A percentile compares a stretch with the other conserved stretches of the same genome.
Evolutionary conservation across 352 stramenopile species (phyloP).

Genomic region (Peronospora farinosa): DNA sequence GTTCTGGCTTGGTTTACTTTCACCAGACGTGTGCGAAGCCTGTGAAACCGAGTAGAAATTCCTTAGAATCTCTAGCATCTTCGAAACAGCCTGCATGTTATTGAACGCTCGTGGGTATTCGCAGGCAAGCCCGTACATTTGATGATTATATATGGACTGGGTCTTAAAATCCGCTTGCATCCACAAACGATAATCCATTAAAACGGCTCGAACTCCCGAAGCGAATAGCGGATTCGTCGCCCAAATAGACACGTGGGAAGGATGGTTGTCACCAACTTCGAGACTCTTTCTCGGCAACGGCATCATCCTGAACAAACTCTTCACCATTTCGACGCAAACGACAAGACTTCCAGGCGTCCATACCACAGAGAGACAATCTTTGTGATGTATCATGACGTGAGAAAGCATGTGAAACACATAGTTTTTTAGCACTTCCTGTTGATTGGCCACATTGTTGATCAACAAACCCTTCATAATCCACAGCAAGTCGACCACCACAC

Average conservation of each 20-base stretch:
- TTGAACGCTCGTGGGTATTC: slow-evolving; percentile 64
- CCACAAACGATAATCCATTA: slow-evolving; percentile 73
- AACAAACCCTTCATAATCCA: slow-evolving; percentile 68
- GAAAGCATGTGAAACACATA: slow-evolving; percentile 65
- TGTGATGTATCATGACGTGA: slow-evolving; percentile 52
- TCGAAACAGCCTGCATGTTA: slow-evolving; percentile 50
- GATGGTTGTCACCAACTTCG: slow-evolving; percentile 39
- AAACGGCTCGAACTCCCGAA: slow-evolving; percentile 48
- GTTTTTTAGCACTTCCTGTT: slow-evolving; percentile 47
- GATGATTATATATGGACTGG: slow-evolving; percentile 77
- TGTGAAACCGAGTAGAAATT: slow-evolving; percentile 39
- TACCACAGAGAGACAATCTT: slow-evolving; percentile 27
- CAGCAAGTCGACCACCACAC: slow-evolving; percentile 51
- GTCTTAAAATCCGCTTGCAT: slow-evolving; percentile 55
- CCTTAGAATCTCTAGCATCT: slow-evolving; percentile 59
- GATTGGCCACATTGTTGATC: slow-evolving; percentile 43
- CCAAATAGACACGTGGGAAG: slow-evolving; percentile 62
- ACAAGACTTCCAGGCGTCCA: slow-evolving; percentile 68
- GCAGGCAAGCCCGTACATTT: slow-evolving; percentile 65
- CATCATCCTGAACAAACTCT: slow-evolving; percentile 48
- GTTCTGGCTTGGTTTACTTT: slow-evolving; percentile 27
- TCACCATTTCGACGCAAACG: slow-evolving; percentile 59
- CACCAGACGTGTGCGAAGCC: slow-evolving; percentile 2
- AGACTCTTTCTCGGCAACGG: slow-evolving; percentile 23
- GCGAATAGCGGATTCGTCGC: slow-evolving; percentile 69